Evolutionary conservation across 768 basidiomycete species (phyloP).

Genomic region (Podaxis carcinomalis): DNA sequence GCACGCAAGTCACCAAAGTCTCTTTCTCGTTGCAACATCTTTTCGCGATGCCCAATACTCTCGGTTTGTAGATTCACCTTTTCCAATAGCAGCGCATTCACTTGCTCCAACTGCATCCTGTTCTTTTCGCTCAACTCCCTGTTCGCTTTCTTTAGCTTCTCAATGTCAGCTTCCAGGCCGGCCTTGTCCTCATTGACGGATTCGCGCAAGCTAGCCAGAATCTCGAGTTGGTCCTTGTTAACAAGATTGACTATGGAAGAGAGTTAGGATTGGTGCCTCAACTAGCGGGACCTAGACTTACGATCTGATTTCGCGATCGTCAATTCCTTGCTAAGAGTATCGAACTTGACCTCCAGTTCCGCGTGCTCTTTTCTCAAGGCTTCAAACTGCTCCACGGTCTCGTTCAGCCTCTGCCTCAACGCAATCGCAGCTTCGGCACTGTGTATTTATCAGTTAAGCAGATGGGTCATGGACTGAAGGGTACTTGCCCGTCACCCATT

Average conservation of each 20-base stretch:
- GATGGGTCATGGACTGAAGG: background rate
- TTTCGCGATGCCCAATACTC: conserved; percentile 86
- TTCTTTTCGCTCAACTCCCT: conserved; percentile 78
- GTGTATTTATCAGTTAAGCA: conserved; percentile 8
- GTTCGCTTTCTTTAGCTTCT: conserved; percentile 59
- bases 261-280: conserved; percentile 2
- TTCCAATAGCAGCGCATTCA: conserved; percentile 81
- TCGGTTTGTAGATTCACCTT: conserved; percentile 90
- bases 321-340: conserved; percentile 60
- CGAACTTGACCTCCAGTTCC: conserved; percentile 67
- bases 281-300: conserved; percentile 31
- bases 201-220: conserved; percentile 79
- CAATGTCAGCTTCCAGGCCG: conserved; percentile 65
- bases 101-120: conserved; percentile 86
- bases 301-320: conserved; percentile 83
- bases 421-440: conserved; percentile 88
- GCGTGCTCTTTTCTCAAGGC: conserved; percentile 59
- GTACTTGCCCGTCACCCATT: conserved; percentile 70
- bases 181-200: conserved; percentile 87
- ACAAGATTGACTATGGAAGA: conserved; percentile 71
- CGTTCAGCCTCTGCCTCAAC: conserved; percentile 81
- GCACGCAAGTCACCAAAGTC: conserved; percentile 62
- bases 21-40: conserved; percentile 80
- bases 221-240: conserved; percentile 91
- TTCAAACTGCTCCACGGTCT: conserved; percentile 82